A percentile compares a stretch with the other conserved stretches of the same genome.
phyloP scores from a whole-genome alignment of 805 yeast species.

The Yarrowia sp. region DNA sequence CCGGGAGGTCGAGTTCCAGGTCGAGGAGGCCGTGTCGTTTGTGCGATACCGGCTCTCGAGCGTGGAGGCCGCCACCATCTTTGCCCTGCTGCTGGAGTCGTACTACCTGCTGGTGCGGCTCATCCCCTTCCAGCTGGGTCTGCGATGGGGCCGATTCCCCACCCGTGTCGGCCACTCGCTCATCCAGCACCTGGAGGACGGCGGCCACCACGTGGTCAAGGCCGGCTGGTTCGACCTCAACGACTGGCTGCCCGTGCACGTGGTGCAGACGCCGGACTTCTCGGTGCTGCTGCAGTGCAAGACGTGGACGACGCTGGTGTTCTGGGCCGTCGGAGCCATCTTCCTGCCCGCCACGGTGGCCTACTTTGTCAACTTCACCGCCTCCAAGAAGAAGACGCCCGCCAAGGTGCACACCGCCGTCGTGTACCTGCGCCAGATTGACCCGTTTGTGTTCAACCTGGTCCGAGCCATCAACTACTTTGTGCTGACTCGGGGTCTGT shows the following conservation, averaged over 20 bases:
- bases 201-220: slow-evolving; percentile 12
- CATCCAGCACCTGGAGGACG: slow-evolving; percentile 17
- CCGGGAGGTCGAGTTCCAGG: slow-evolving; percentile 24
- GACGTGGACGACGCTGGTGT: slow-evolving; percentile 36
- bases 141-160: slow-evolving; percentile 27
- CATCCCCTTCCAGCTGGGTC: slow-evolving; percentile 26
- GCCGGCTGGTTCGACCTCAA: slow-evolving; percentile 26
- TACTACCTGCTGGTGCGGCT: slow-evolving; percentile 10
- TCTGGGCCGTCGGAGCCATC: slow-evolving; percentile 34
- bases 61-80: slow-evolving; percentile 9
- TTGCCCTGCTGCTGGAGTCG: background rate
- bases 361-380: slow-evolving; percentile 40
- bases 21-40: slow-evolving; percentile 27
- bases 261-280: slow-evolving; percentile 30
- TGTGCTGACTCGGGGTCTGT: slow-evolving; percentile 32
- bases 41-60: slow-evolving; percentile 22
- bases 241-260: slow-evolving; percentile 26
- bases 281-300: slow-evolving; percentile 22
- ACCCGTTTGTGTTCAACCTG: slow-evolving; percentile 55
- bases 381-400: slow-evolving; percentile 26
- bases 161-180: slow-evolving; percentile 26
- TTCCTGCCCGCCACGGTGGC: slow-evolving; percentile 37
- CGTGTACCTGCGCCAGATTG: slow-evolving; percentile 40
- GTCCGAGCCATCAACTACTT: slow-evolving; percentile 47
- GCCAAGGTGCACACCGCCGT: slow-evolving; percentile 28